A percentile compares a stretch with the other conserved stretches of the same genome.
phyloP scores from a whole-genome alignment of 129 eudicot species.

The Flaveria bidentis region DNA sequence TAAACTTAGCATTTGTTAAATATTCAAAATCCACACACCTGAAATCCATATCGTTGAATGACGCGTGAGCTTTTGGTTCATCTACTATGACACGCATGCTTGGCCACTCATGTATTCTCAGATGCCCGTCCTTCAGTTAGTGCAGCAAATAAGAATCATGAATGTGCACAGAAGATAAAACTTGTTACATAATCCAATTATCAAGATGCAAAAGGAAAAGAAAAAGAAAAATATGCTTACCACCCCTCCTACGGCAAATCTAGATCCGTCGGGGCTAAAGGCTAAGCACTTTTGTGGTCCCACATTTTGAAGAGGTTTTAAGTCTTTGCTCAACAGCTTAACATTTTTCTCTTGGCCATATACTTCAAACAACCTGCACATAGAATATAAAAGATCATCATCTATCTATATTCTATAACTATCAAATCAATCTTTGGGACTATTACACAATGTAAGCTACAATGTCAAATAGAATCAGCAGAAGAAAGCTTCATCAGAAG shows the following conservation, averaged over 20 bases:
- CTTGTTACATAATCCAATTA: slow-evolving; percentile 16
- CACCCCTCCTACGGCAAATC: slow-evolving; percentile 89
- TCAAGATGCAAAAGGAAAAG: not conserved
- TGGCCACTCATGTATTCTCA: slow-evolving; percentile 97
- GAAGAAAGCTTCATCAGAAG: not conserved
- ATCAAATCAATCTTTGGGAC: slow-evolving; percentile 5
- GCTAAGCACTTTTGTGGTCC: slow-evolving; percentile 83
- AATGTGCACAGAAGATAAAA: not conserved
- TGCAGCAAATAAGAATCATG: slow-evolving; percentile 34
- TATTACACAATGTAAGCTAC: slow-evolving; percentile 12
- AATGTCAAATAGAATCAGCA: slow-evolving; percentile 15
- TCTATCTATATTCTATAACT: not conserved
- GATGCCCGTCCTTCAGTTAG: slow-evolving; percentile 79
- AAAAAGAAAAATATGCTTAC: slow-evolving; percentile 41
- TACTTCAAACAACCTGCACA: slow-evolving; percentile 70
- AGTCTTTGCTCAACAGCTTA: slow-evolving; percentile 53
- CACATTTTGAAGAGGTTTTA: slow-evolving; percentile 64
- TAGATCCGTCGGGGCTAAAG: slow-evolving; percentile 89
- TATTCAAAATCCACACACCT: slow-evolving; percentile 50
- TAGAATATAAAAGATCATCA: slow-evolving; percentile 8
- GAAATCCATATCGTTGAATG: slow-evolving; percentile 89
- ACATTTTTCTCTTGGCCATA: slow-evolving; percentile 52
- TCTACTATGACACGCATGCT: slow-evolving; percentile 74
- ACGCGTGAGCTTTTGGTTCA: slow-evolving; percentile 91
- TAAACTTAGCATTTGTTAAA: slow-evolving; percentile 5